Percentiles rank a stretch among this genome's conserved stretches.
Conservation (phyloP, 2,329 filamentous ascomycete genomes). For the Xenoacremonium recifei region DNA sequence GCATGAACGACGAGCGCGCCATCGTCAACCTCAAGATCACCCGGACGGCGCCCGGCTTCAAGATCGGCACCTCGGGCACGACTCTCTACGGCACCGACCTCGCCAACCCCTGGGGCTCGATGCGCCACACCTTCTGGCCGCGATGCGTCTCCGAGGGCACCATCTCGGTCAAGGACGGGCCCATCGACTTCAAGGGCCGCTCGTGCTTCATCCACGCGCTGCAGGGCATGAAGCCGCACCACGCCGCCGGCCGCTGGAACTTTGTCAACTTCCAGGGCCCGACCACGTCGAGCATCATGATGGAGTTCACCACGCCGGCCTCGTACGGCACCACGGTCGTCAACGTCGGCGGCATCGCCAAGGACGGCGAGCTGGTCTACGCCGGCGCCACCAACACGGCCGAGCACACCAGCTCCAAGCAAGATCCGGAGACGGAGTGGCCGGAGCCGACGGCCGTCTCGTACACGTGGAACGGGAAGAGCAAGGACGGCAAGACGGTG, state of each 20-base stretch:
- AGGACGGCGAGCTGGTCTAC: slow-evolving; percentile 75
- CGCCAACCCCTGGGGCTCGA: slow-evolving; percentile 82
- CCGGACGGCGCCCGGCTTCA: slow-evolving; percentile 74
- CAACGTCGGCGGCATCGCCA: slow-evolving; percentile 77
- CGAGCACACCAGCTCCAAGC: slow-evolving; percentile 66
- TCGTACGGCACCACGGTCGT: slow-evolving; percentile 88
- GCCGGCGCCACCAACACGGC: slow-evolving; percentile 66
- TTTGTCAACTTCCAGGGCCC: slow-evolving; percentile 90
- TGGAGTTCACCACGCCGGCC: slow-evolving; percentile 93
- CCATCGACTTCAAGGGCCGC: slow-evolving; percentile 77
- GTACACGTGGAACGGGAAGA: slow-evolving; percentile 76
- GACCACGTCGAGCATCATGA: slow-evolving; percentile 82
- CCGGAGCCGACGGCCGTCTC: slow-evolving; percentile 76
- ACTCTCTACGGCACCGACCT: slow-evolving; percentile 85
- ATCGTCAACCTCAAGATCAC: slow-evolving; percentile 86
- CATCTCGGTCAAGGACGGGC: slow-evolving; percentile 78
- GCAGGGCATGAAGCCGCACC: slow-evolving; percentile 99
- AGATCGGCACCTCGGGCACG: slow-evolving; percentile 79
- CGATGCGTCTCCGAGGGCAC: slow-evolving; percentile 78
- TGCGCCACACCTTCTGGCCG: slow-evolving; percentile 95
- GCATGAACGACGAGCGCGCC: slow-evolving; percentile 74
- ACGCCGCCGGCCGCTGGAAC: slow-evolving; percentile 89
- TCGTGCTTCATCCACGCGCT: slow-evolving; percentile 81
- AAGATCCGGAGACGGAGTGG: slow-evolving; percentile 82
- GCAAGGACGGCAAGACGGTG: slow-evolving; percentile 71